Base-by-base conservation (phyloP, 2,329 filamentous ascomycete genomes). In the Monosporascus sp. region DNA sequence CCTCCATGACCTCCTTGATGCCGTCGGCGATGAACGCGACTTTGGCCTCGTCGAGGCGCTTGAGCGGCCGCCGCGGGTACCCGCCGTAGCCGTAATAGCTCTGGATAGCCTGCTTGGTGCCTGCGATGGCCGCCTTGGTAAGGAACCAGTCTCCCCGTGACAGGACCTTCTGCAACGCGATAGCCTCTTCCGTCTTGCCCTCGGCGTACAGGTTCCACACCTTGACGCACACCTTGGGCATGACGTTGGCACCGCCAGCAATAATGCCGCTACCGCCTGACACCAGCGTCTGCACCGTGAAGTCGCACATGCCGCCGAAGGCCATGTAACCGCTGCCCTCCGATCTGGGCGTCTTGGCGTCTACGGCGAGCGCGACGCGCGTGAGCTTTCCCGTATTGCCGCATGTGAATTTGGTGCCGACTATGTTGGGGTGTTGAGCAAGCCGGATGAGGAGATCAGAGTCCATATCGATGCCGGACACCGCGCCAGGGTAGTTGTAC, bases 401-500 rank as follows among this genome's bases (percentile, higher is more conserved):
- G 69, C 90, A 95, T 41, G 90, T 96, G 77, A 96, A 95, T 72
- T 96, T 96, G 52, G 89, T 92, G 57, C 90, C 90, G 57, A 91
- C 76, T 65, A 96, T 90, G 73, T 95, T 95, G 60, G 85, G 83
- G 73, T 95, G 90, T 67, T 85, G 74, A 45, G 87, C 88, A 38
- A 96, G 82, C 67, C 80, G 81, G 74, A 94, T 90, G 64, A 96
- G 81, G 55, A 93, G 79, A 68, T 96, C 90, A 54, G 88, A 92
- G 77, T 94, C 89, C 82, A 96, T 87, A 70, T 96, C 90, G 65
- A 95, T 88, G 49, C 90, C 90, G 6, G 89, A 81, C 6, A 94
- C 90, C 49, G 89, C 90, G 50, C 89, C 90, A 1, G 90, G 90
- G 75, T 94, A 96, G 77, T 95, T 96, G 81, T 96, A 96, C 48